phyloP scores from a whole-genome alignment of 805 yeast species.

The Metschnikowia colocasiae region DNA sequence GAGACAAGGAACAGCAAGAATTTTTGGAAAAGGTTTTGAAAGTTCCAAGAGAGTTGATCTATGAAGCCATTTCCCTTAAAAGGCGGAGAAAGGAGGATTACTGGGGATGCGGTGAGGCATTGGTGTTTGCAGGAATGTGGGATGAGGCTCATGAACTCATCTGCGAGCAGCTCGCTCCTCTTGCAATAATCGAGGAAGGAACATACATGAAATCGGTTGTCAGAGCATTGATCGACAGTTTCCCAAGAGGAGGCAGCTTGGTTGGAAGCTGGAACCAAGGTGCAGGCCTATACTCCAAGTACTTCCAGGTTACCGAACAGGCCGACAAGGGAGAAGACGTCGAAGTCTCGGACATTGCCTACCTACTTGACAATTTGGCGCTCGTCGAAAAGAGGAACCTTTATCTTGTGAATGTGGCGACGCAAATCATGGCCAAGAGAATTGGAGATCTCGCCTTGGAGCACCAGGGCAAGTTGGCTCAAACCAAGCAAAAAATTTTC shows the following conservation, averaged over 20 bases:
- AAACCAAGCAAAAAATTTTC: slow-evolving; percentile 31
- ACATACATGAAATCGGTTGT: slow-evolving; percentile 33
- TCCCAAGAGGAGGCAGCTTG: slow-evolving; percentile 40
- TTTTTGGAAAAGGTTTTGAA: slow-evolving; percentile 37
- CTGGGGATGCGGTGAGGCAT: slow-evolving; percentile 57
- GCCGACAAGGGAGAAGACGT: slow-evolving; percentile 14
- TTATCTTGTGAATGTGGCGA: slow-evolving; percentile 37
- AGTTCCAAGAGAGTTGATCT: slow-evolving; percentile 47
- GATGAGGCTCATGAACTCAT: slow-evolving; percentile 62
- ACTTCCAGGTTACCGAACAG: slow-evolving; percentile 30
- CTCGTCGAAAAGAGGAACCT: slow-evolving; percentile 26
- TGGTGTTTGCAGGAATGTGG: slow-evolving; percentile 58
- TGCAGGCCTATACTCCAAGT: slow-evolving; percentile 55
- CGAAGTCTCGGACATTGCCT: slow-evolving; percentile 26
- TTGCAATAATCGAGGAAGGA: slow-evolving; percentile 52
- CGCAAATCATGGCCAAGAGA: slow-evolving; percentile 49
- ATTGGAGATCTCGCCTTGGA: slow-evolving; percentile 42
- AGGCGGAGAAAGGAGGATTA: slow-evolving; percentile 49
- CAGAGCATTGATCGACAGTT: slow-evolving; percentile 35
- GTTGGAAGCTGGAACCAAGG: slow-evolving; percentile 54
- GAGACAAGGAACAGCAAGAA: slow-evolving; percentile 26
- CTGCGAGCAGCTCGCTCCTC: slow-evolving; percentile 65
- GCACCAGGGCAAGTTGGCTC: slow-evolving; percentile 12
- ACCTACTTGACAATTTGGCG: slow-evolving; percentile 46
- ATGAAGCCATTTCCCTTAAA: slow-evolving; percentile 58